Conservation (phyloP, 176 grass and related monocot genomes). For the Tuctoria greenei region DNA sequence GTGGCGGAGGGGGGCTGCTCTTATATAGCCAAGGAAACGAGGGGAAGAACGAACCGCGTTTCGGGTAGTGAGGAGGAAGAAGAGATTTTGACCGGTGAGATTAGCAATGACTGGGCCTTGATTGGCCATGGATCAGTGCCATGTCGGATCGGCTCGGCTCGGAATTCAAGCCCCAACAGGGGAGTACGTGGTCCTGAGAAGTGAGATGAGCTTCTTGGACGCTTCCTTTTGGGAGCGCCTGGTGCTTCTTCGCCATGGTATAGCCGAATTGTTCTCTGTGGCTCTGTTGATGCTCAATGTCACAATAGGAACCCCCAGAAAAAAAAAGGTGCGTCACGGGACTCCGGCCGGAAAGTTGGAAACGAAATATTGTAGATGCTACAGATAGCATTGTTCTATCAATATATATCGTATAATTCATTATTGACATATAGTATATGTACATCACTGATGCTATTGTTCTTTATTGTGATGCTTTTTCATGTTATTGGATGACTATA, state of each 20-base stretch:
- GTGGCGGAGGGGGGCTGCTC: background rate
- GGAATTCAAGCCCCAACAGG: background rate
- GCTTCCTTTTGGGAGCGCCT: background rate
- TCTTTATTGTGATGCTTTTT: too few relatives aligned
- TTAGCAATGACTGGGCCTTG: background rate
- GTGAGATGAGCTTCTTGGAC: background rate
- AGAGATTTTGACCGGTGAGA: constrained; percentile 13
- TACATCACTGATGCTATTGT: too few relatives aligned
- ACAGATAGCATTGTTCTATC: too few relatives aligned
- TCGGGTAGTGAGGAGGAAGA: background rate
- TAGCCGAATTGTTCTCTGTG: background rate
- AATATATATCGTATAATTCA: too few relatives aligned
- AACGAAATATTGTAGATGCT: too few relatives aligned
- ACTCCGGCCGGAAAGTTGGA: too few relatives aligned
- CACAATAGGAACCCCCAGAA: too few relatives aligned
- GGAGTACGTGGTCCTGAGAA: background rate
- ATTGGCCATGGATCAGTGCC: background rate
- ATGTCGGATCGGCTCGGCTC: background rate
- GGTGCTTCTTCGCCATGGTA: background rate
- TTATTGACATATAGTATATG: too few relatives aligned
- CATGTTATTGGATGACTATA: too few relatives aligned
- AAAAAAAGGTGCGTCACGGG: too few relatives aligned
- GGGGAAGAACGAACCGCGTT: constrained; percentile 5
- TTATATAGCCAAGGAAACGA: constrained; percentile 11
- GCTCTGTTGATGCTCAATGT: background rate